Percentiles rank a stretch among this genome's conserved stretches.
phyloP scores from a whole-genome alignment of 371 early-diverging fungal genomes.

The Apophysomyces variabilis region DNA sequence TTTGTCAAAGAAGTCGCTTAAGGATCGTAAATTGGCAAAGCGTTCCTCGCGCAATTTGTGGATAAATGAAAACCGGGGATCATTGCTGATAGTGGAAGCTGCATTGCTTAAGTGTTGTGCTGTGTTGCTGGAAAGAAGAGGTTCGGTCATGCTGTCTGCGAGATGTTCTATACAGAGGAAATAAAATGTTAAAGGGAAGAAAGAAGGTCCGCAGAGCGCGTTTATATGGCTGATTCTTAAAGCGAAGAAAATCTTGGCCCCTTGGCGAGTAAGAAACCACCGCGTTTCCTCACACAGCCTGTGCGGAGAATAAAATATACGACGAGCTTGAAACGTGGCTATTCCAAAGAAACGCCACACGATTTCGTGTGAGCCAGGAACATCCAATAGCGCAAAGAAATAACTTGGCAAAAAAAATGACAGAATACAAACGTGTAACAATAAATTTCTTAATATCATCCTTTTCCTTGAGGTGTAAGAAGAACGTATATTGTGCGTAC shows the following conservation, averaged over 20 bases:
- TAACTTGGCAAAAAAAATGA: no score
- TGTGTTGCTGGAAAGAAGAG: slow-evolving; percentile 16
- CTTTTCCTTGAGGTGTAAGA: no score
- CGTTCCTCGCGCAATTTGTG: slow-evolving; percentile 45
- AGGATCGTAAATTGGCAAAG: slow-evolving; percentile 54
- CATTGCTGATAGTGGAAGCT: slow-evolving; percentile 35
- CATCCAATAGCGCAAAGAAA: no score
- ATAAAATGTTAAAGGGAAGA: neutral
- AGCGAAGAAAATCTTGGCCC: neutral
- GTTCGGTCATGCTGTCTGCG: neutral
- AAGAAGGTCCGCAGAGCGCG: neutral
- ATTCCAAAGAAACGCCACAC: no score
- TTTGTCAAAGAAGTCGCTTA: slow-evolving; percentile 68
- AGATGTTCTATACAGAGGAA: neutral
- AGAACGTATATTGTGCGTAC: no score
- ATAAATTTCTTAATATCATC: no score
- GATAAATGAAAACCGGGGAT: slow-evolving; percentile 46
- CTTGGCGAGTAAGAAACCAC: no score
- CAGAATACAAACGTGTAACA: no score
- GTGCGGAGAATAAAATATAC: no score
- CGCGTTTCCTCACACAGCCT: no score
- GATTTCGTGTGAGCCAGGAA: no score
- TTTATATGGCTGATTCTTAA: neutral
- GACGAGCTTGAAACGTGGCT: no score
- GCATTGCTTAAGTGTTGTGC: slow-evolving; percentile 33